Conservation (phyloP, 108 stramenopile genomes). For the Craspedostauros australis region DNA sequence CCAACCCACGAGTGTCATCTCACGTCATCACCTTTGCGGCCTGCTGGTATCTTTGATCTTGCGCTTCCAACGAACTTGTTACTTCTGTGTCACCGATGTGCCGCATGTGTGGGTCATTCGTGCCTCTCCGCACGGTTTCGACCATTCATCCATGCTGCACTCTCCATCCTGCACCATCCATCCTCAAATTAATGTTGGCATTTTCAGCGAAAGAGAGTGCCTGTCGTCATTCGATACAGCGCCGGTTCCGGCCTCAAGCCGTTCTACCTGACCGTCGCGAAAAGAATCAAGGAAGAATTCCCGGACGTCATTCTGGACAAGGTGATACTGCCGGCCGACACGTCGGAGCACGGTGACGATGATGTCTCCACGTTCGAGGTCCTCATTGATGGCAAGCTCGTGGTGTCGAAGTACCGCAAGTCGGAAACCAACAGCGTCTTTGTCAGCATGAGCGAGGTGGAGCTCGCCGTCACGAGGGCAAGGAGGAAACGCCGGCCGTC, state of each 20-base stretch:
- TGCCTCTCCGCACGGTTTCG: neutral
- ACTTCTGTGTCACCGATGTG: too few species aligned
- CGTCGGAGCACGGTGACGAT: constrained; percentile 2
- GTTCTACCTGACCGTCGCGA: constrained; percentile 75
- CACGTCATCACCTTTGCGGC: too few species aligned
- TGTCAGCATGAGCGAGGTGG: constrained; percentile 76
- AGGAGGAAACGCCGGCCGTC: constrained; percentile 58
- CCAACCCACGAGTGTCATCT: too few species aligned
- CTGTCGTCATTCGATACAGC: constrained; percentile 67
- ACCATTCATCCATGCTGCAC: neutral
- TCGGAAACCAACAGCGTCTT: constrained; percentile 37
- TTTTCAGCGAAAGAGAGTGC: constrained; percentile 37
- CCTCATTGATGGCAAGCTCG: constrained; percentile 61
- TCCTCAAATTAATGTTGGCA: neutral
- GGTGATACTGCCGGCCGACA: constrained; percentile 35
- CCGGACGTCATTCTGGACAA: constrained; percentile 70
- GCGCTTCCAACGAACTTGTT: neutral
- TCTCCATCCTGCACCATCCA: neutral
- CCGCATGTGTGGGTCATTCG: neutral
- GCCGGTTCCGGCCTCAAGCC: constrained; percentile 53
- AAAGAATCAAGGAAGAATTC: constrained; percentile 51
- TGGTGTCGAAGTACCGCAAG: constrained; percentile 27
- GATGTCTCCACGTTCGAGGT: constrained; percentile 60
- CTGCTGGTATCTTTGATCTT: neutral
- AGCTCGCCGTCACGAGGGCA: constrained; percentile 64